Percentiles rank a stretch among this genome's conserved stretches.
These are phyloP conservation scores for Scorias spongiosa DNA, from an alignment of 2,329 filamentous ascomycete genomes.

Conservation along the genomic window DNA sequence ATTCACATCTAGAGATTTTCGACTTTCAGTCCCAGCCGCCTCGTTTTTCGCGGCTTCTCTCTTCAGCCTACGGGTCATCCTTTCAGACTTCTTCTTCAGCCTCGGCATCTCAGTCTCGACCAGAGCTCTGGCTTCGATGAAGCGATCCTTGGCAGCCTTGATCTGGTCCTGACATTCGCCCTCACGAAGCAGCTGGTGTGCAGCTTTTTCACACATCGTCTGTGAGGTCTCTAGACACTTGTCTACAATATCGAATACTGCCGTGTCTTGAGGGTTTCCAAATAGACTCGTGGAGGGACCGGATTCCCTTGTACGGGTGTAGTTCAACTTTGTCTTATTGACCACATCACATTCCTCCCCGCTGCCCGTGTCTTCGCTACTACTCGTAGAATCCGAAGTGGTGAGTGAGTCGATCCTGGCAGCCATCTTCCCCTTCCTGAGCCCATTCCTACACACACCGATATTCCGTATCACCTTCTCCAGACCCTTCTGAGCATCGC, in stretches of 20 bases:
- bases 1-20: too few species aligned
- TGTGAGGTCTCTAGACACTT: slow-evolving; percentile 68
- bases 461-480: slow-evolving; percentile 72
- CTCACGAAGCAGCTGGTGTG: slow-evolving; percentile 77
- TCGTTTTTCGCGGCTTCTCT: not conserved
- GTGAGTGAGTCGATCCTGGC: slow-evolving; percentile 46
- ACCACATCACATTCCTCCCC: slow-evolving; percentile 22
- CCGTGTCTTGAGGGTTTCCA: slow-evolving; percentile 6
- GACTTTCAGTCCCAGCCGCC: too few species aligned
- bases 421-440: slow-evolving; percentile 79
- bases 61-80: slow-evolving; percentile 6
- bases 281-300: not conserved
- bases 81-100: slow-evolving; percentile 9
- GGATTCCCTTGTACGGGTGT: slow-evolving; percentile 10
- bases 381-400: slow-evolving; percentile 18
- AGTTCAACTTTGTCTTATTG: slow-evolving; percentile 23
- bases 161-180: slow-evolving; percentile 73
- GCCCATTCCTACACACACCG: slow-evolving; percentile 62
- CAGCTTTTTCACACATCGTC: slow-evolving; percentile 67
- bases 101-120: slow-evolving; percentile 15
- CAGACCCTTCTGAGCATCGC: slow-evolving; percentile 67
- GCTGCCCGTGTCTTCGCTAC: slow-evolving; percentile 17
- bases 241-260: slow-evolving; percentile 49
- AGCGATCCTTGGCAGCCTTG: slow-evolving; percentile 48
- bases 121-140: slow-evolving; percentile 47